Conservation (phyloP, 148 eudicot genomes). For the Arctostaphylos glauca region DNA sequence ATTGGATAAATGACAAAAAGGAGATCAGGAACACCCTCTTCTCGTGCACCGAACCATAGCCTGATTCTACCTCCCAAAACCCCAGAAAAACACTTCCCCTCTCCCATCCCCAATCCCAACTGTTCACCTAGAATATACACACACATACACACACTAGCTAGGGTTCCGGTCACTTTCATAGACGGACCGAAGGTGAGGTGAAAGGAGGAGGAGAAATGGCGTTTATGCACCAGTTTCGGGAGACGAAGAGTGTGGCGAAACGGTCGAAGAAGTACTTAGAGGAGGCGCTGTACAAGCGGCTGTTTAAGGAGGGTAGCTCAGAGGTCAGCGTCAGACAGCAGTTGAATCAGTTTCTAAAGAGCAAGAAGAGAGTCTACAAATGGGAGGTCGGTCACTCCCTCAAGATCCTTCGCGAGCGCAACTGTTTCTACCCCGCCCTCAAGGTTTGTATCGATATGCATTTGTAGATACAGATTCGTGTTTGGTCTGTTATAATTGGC, state of each 20-base stretch:
- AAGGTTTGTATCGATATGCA: constrained; percentile 41
- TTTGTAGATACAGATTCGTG: neutral
- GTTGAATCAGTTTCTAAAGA: constrained; percentile 63
- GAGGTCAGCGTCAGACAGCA: constrained; percentile 62
- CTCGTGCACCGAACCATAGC: neutral
- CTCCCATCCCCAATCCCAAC: neutral
- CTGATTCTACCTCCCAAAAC: neutral
- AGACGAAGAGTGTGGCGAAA: constrained; percentile 52
- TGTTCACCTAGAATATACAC: neutral
- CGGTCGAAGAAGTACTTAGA: constrained; percentile 77
- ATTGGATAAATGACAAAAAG: too few species aligned
- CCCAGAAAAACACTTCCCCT: neutral
- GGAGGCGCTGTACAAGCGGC: constrained; percentile 62
- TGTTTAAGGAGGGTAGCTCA: constrained; percentile 71
- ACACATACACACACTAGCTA: neutral
- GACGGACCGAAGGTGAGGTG: neutral
- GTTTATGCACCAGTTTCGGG: constrained; percentile 47
- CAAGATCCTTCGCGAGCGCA: constrained; percentile 71
- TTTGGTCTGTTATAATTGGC: neutral
- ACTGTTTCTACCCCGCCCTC: constrained; percentile 70
- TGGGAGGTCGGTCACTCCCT: constrained; percentile 92
- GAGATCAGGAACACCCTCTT: neutral
- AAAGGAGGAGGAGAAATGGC: constrained; percentile 16
- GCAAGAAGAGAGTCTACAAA: constrained; percentile 60
- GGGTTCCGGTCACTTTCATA: constrained; percentile 14